Percentiles rank a stretch among this genome's conserved stretches.
Conservation (phyloP, 305 asterid genomes). For the Fraxinus angustifolia region DNA sequence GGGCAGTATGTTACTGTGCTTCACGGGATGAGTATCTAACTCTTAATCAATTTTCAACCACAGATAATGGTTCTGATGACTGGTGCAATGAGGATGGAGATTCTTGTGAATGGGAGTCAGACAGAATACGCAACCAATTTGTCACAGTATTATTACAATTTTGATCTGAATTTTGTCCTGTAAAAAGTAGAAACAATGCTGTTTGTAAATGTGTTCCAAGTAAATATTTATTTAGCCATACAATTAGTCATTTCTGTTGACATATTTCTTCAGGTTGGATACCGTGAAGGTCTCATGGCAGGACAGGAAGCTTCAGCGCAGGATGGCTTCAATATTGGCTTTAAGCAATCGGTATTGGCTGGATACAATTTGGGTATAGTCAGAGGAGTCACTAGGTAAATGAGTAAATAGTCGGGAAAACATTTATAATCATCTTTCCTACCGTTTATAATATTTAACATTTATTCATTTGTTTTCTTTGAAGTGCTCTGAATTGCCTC, state of each 20-base stretch:
- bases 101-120: conserved; percentile 62
- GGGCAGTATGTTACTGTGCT: background rate
- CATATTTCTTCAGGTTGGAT: conserved; percentile 52
- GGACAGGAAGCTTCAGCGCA: conserved; percentile 87
- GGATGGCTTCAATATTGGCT: conserved; percentile 77
- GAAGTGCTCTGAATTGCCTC: conserved; percentile 59
- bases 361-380: conserved; percentile 76
- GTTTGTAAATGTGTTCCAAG: background rate
- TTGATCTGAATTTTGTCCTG: conserved; percentile 2
- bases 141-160: conserved; percentile 52
- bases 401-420: background rate
- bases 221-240: background rate
- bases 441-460: background rate
- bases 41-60: background rate
- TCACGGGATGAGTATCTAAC: background rate
- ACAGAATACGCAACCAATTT: conserved; percentile 56
- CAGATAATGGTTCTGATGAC: conserved; percentile 48
- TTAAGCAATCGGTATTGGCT: conserved; percentile 53
- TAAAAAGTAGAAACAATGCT: background rate
- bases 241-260: conserved; percentile 23
- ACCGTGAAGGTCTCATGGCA: conserved; percentile 83
- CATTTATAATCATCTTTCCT: background rate
- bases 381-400: conserved; percentile 74
- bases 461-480: background rate
- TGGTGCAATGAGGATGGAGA: conserved; percentile 64